Conservation (phyloP, 2,329 filamentous ascomycete genomes). For the Phialophora expanda region DNA sequence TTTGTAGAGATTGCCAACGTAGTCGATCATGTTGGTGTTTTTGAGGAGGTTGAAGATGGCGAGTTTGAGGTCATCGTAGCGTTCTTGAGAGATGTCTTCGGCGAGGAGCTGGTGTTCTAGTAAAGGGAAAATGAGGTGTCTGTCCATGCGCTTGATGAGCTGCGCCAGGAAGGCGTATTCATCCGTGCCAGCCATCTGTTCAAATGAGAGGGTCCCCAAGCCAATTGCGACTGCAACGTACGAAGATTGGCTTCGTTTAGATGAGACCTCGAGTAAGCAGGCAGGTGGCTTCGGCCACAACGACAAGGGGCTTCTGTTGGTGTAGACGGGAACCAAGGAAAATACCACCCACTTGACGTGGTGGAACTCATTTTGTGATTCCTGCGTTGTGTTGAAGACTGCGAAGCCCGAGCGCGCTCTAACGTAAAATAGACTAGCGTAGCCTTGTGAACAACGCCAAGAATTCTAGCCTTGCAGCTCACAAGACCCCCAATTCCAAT, state of each 20-base stretch:
- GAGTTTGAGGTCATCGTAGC: slow-evolving; percentile 70
- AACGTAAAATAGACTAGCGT: not conserved
- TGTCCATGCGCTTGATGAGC: slow-evolving; percentile 88
- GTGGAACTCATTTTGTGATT: slow-evolving; percentile 16
- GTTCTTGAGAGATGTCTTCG: slow-evolving; percentile 74
- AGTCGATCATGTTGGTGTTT: slow-evolving; percentile 99
- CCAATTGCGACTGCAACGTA: not conserved
- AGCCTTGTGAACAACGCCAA: not conserved
- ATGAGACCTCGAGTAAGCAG: not conserved
- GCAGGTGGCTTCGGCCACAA: not conserved
- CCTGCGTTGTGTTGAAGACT: slow-evolving; percentile 2
- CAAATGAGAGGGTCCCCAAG: slow-evolving; percentile 10
- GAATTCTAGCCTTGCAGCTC: slow-evolving; percentile 11
- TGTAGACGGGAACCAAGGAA: not conserved
- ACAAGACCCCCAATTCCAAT: not conserved
- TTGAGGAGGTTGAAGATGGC: slow-evolving; percentile 94
- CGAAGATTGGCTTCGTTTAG: not conserved
- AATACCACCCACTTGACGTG: not conserved
- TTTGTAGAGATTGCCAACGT: slow-evolving; percentile 88
- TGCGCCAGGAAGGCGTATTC: slow-evolving; percentile 84
- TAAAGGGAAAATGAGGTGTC: slow-evolving; percentile 94
- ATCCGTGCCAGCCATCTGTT: slow-evolving; percentile 58
- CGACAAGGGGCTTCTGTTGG: not conserved
- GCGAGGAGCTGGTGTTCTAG: slow-evolving; percentile 87
- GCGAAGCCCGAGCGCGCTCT: slow-evolving; percentile 9